Conservation (phyloP, 1,139 yeast species). For the Nakaseomyces bracarensis region DNA sequence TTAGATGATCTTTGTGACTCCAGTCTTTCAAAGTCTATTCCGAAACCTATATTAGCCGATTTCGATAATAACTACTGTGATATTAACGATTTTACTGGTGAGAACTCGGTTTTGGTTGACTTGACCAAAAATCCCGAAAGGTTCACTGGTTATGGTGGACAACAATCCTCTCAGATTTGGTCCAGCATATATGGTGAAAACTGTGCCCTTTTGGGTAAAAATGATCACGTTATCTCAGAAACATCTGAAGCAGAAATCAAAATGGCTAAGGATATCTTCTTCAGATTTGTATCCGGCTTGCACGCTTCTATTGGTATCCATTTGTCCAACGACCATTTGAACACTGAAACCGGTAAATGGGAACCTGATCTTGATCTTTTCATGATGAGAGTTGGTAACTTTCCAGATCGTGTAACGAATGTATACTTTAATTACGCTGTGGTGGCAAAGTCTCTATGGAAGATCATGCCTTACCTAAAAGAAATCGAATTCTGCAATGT, state of each 20-base stretch:
- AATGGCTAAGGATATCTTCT: constrained; percentile 78
- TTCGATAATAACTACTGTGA: constrained; percentile 41
- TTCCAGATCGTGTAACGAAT: constrained; percentile 82
- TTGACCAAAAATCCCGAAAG: constrained; percentile 87
- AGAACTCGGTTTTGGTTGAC: constrained; percentile 70
- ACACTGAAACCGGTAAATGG: constrained; percentile 68
- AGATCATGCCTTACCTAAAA: constrained; percentile 43
- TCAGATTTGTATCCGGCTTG: constrained; percentile 82
- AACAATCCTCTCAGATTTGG: constrained; percentile 91
- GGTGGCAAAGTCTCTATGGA: constrained; percentile 71
- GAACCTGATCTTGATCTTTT: constrained; percentile 75
- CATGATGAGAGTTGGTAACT: constrained; percentile 82
- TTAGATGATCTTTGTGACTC: constrained; percentile 29
- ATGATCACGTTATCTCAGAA: constrained; percentile 21
- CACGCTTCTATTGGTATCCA: constrained; percentile 96
- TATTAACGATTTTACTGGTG: constrained; percentile 34
- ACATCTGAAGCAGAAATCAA: constrained; percentile 48
- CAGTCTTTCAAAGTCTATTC: constrained; percentile 11
- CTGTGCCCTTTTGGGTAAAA: constrained; percentile 43
- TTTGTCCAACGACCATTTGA: constrained; percentile 74
- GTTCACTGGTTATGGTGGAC: constrained; percentile 93
- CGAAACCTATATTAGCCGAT: constrained; percentile 8
- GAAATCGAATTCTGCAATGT: constrained; percentile 43
- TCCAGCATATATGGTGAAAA: constrained; percentile 84
- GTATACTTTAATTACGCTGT: constrained; percentile 89